Percentiles rank a stretch among this genome's conserved stretches.
These are phyloP conservation scores for Cyphellophora europaea DNA, from an alignment of 2,329 filamentous ascomycete genomes.

Conservation along the genomic window DNA sequence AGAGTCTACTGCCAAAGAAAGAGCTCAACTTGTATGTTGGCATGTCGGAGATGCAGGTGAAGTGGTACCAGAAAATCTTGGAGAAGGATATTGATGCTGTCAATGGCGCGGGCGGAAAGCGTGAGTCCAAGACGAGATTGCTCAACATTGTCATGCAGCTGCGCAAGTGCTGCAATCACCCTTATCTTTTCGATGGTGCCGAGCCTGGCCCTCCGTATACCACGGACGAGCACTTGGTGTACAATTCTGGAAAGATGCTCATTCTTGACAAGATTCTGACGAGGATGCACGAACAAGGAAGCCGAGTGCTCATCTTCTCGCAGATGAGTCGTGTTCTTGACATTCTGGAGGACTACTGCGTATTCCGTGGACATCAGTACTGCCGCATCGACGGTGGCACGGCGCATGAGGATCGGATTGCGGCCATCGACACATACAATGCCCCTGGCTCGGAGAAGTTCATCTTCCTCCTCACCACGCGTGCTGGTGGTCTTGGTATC, in stretches of 20 bases:
- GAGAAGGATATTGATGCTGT: constrained; percentile 99
- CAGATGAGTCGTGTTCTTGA: constrained; percentile 97
- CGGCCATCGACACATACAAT: constrained; percentile 97
- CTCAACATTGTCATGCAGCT: constrained; percentile 99
- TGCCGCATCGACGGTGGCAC: constrained; percentile 96
- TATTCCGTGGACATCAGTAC: constrained; percentile 90
- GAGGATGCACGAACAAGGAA: constrained; percentile 76
- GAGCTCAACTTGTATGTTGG: constrained; percentile 95
- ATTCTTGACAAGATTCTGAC: constrained; percentile 86
- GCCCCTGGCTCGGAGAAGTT: constrained; percentile 93
- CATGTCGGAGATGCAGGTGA: constrained; percentile 98
- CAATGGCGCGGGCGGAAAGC: constrained; percentile 90
- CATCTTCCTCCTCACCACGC: constrained; percentile 86
- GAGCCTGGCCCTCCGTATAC: constrained; percentile 97
- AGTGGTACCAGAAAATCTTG: constrained; percentile 98
- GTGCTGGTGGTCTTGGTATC: constrained; percentile 92
- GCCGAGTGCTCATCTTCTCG: constrained; percentile 95
- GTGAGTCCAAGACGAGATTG: constrained; percentile 92
- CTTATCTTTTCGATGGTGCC: constrained; percentile 93
- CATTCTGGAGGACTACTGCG: constrained; percentile 96
- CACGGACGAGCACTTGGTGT: constrained; percentile 89
- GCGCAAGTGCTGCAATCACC: constrained; percentile 97
- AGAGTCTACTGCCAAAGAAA: constrained; percentile 94
- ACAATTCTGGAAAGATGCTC: constrained; percentile 94
- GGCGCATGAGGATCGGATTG: constrained; percentile 93